Percentiles rank a stretch among this genome's conserved stretches.
Evolutionary conservation across 257 asterid species (phyloP).

Genomic region (Solanum chmielewskii): DNA sequence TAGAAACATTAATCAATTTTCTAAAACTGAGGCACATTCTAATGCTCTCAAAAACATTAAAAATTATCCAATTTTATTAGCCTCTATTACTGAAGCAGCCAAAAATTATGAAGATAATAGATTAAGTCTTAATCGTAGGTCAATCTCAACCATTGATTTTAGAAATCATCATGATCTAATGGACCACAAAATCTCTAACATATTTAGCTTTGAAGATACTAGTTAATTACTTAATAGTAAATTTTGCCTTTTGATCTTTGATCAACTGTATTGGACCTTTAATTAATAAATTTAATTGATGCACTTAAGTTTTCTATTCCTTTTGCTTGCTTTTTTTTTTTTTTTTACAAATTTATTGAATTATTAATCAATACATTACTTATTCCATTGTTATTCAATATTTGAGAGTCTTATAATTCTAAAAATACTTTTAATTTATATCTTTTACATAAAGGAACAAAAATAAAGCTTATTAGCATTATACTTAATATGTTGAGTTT

Average conservation of each 20-base stretch:
- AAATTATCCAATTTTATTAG: conserved; percentile 74
- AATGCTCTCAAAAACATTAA: conserved; percentile 80
- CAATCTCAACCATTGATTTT: conserved; percentile 54
- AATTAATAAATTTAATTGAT: neutral
- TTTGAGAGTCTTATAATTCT: neutral
- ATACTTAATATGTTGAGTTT: neutral
- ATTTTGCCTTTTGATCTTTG: neutral
- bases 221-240: neutral
- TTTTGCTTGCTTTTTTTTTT: neutral
- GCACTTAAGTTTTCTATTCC: neutral
- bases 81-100: conserved; percentile 62
- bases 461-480: too few species aligned
- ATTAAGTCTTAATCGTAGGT: conserved; percentile 41
- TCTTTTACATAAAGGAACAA: too few species aligned
- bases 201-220: conserved; percentile 41
- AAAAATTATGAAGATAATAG: conserved; percentile 60
- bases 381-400: neutral
- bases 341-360: neutral
- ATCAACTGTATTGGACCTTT: neutral
- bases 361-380: neutral
- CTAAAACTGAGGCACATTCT: conserved; percentile 78
- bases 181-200: conserved; percentile 46
- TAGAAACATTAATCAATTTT: conserved; percentile 19
- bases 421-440: too few species aligned
- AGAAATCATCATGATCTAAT: conserved; percentile 40